These are phyloP conservation scores for Populus deltoides DNA, from an alignment of 345 rosid species.

Conservation along the genomic window DNA sequence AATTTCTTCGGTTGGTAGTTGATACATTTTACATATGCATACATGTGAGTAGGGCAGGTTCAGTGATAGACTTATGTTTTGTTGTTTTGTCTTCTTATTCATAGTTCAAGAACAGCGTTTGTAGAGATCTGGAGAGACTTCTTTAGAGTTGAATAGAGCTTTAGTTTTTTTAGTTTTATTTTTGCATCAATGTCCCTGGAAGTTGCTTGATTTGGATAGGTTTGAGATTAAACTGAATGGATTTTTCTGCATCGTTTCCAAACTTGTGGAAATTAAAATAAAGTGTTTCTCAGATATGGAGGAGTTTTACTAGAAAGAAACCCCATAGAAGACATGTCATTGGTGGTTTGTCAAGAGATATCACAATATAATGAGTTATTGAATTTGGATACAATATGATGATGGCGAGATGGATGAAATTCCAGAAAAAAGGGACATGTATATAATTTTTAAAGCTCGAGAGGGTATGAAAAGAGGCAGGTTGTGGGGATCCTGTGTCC, in stretches of 20 bases:
- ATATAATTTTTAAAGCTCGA: neutral
- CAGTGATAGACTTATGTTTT: neutral
- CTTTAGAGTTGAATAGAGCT: neutral
- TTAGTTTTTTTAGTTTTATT: neutral
- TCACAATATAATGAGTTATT: neutral
- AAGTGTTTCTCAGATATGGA: neutral
- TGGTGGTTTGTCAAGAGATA: neutral
- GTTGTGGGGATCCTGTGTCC: neutral
- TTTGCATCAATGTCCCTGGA: neutral
- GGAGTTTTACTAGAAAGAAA: neutral
- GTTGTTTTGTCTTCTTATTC: neutral
- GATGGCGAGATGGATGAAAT: neutral
- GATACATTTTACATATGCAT: neutral
- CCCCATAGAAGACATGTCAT: neutral
- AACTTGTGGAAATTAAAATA: neutral
- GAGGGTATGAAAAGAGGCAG: neutral
- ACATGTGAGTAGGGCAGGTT: neutral
- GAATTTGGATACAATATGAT: neutral
- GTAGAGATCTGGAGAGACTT: neutral
- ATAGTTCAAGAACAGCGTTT: neutral
- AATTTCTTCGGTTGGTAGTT: neutral
- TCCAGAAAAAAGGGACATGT: neutral
- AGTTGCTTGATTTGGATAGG: neutral
- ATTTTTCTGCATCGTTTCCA: neutral
- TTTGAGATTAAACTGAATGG: neutral